These are phyloP conservation scores for Circinella umbellata DNA, from an alignment of 371 early-diverging fungal genomes.

Conservation along the genomic window DNA sequence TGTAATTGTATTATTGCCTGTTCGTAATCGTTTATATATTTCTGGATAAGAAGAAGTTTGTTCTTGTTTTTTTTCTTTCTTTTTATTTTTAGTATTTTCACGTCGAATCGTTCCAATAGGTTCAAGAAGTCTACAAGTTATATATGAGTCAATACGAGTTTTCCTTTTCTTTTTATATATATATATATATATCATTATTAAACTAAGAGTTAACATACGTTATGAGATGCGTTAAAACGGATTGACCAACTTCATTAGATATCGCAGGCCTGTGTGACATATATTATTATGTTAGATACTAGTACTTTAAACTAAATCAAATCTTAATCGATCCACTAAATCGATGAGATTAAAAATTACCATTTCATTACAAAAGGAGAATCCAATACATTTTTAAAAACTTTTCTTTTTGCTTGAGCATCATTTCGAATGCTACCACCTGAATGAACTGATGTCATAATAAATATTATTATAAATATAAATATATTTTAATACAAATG, in stretches of 20 bases:
- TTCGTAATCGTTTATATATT: constrained; percentile 22
- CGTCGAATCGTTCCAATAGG: constrained; percentile 31
- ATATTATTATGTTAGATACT: neutral
- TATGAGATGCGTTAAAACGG: constrained; percentile 26
- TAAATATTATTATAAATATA: neutral
- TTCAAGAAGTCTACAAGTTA: constrained; percentile 21
- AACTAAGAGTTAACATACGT: constrained; percentile 22
- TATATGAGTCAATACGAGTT: neutral
- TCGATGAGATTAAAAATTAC: constrained; percentile 21
- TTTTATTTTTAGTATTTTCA: constrained; percentile 6
- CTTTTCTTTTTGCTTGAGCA: constrained; percentile 23
- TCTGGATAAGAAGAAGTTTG: constrained; percentile 20
- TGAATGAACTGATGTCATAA: neutral
- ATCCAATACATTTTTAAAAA: constrained; percentile 37
- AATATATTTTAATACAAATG: neutral
- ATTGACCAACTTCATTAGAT: constrained; percentile 25
- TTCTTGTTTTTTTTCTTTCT: neutral
- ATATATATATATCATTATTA: too few relatives aligned
- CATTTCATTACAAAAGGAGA: constrained; percentile 44
- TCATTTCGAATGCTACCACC: constrained; percentile 22
- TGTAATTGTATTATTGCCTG: constrained; percentile 41
- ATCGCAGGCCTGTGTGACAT: constrained; percentile 23
- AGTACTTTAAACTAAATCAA: too few relatives aligned
- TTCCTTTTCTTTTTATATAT: neutral
- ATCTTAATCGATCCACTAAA: neutral